Evolutionary conservation across 108 stramenopile species (phyloP).

Genomic region (Parietichytrium sp.): DNA sequence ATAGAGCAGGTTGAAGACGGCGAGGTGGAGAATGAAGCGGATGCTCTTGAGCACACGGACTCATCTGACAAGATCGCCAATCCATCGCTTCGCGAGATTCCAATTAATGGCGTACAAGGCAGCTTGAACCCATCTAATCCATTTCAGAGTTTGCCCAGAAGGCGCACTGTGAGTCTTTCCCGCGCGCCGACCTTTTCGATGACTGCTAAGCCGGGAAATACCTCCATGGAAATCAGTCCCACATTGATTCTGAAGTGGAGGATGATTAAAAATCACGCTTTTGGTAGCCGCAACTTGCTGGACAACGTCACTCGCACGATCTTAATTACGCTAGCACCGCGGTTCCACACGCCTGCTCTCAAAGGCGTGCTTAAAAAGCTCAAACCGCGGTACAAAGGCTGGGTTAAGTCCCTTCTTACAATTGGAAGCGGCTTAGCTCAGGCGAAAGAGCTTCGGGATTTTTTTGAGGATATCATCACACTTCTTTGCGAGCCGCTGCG

Average conservation of each 20-base stretch:
- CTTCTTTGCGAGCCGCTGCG: constrained; percentile 1
- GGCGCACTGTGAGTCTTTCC: too few relatives aligned
- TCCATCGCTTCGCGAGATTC: too few relatives aligned
- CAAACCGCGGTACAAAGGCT: not conserved
- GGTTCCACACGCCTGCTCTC: too few relatives aligned
- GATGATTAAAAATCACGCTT: not conserved
- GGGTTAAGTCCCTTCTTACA: constrained; percentile 14
- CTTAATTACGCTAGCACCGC: not conserved
- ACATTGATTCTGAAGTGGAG: constrained; percentile 12
- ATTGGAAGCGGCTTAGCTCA: constrained; percentile 17
- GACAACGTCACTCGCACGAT: not conserved
- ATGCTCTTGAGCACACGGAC: too few relatives aligned
- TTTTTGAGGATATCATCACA: constrained; percentile 24
- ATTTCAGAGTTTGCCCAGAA: too few relatives aligned
- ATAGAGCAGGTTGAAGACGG: too few relatives aligned
- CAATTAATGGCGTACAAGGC: too few relatives aligned
- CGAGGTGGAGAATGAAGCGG: too few relatives aligned
- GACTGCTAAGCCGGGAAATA: constrained; percentile 26
- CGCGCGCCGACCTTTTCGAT: too few relatives aligned
- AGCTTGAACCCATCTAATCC: too few relatives aligned
- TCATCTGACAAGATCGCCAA: too few relatives aligned
- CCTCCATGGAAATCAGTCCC: not conserved
- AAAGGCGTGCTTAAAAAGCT: not conserved
- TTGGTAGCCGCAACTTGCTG: not conserved
- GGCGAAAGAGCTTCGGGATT: constrained; percentile 27